Percentiles rank a stretch among this genome's conserved stretches.
These are phyloP conservation scores for Westerdykella aurantiaca DNA, from an alignment of 2,329 filamentous ascomycete genomes.

Conservation along the genomic window DNA sequence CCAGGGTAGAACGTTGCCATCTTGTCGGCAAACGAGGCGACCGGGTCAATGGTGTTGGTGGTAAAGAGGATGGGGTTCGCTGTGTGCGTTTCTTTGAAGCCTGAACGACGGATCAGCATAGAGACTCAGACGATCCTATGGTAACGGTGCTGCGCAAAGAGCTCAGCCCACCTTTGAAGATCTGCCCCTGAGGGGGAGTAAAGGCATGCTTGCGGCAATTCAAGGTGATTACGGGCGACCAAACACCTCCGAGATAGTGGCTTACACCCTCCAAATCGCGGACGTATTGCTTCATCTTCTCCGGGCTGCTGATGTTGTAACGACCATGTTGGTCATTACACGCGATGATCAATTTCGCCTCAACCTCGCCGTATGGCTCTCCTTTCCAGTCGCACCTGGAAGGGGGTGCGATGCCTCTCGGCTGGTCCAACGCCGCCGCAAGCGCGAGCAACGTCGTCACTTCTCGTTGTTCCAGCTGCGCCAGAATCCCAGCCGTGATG, in stretches of 20 bases:
- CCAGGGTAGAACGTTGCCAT: conserved; percentile 37
- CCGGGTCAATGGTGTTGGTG: conserved; percentile 50
- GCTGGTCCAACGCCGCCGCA: too few species aligned
- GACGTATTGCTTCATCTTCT: conserved; percentile 4
- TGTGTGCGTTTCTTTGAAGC: conserved; percentile 26
- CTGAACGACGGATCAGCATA: neutral
- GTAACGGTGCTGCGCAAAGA: neutral
- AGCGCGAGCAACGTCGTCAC: neutral
- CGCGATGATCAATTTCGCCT: conserved; percentile 3
- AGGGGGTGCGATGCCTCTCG: too few species aligned
- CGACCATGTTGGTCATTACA: conserved; percentile 12
- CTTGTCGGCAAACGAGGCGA: conserved; percentile 41
- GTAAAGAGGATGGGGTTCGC: conserved; percentile 51
- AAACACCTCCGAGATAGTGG: conserved; percentile 7
- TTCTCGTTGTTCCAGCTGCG: neutral
- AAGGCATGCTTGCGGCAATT: conserved; percentile 13
- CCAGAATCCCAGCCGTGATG: neutral
- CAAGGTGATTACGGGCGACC: conserved; percentile 5
- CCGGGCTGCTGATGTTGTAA: conserved; percentile 8
- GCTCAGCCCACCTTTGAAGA: conserved; percentile 13
- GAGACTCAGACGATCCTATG: neutral
- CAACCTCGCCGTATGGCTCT: too few species aligned
- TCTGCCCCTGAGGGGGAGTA: conserved; percentile 14
- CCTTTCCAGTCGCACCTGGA: neutral
- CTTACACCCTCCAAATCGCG: conserved; percentile 1